phyloP scores from a whole-genome alignment of 768 basidiomycete species.

The Kwoniella sp. region DNA sequence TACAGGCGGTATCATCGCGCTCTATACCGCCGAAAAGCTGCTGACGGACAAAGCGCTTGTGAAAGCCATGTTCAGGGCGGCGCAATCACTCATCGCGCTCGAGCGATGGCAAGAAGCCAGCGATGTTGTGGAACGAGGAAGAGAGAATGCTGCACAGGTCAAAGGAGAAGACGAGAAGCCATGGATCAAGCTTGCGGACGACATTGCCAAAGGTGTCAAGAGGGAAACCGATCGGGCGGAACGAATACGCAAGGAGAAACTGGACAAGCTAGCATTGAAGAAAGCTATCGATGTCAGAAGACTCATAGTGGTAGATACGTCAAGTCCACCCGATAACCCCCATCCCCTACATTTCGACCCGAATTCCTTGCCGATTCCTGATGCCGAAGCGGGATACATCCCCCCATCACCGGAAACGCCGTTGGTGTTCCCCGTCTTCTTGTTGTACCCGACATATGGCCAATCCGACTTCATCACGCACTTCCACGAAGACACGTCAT shows the following conservation, averaged over 20 bases:
- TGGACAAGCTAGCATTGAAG: conserved; percentile 63
- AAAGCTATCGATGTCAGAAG: conserved; percentile 74
- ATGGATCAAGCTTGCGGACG: conserved; percentile 59
- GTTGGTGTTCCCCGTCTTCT: conserved; percentile 78
- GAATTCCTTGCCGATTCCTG: conserved; percentile 33
- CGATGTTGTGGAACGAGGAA: conserved; percentile 72
- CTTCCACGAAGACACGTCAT: conserved; percentile 82
- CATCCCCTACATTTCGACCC: conserved; percentile 53
- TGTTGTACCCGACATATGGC: conserved; percentile 87
- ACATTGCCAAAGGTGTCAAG: conserved; percentile 43
- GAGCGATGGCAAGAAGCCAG: conserved; percentile 77
- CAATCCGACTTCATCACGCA: conserved; percentile 85
- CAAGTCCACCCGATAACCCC: conserved; percentile 56
- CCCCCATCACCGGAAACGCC: conserved; percentile 60
- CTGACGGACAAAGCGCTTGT: conserved; percentile 56
- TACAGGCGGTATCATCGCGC: conserved; percentile 42
- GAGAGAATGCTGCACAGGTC: conserved; percentile 27
- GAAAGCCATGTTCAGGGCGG: conserved; percentile 87
- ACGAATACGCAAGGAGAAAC: conserved; percentile 59
- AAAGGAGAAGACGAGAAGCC: conserved; percentile 64
- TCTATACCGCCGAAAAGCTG: conserved; percentile 28
- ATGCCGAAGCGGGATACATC: conserved; percentile 58
- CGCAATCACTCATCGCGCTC: conserved; percentile 72
- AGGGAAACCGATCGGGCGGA: conserved; percentile 34
- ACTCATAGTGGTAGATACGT: conserved; percentile 45